Base-by-base conservation (phyloP, 2,329 filamentous ascomycete genomes). In the Fusarium verrucosum region DNA sequence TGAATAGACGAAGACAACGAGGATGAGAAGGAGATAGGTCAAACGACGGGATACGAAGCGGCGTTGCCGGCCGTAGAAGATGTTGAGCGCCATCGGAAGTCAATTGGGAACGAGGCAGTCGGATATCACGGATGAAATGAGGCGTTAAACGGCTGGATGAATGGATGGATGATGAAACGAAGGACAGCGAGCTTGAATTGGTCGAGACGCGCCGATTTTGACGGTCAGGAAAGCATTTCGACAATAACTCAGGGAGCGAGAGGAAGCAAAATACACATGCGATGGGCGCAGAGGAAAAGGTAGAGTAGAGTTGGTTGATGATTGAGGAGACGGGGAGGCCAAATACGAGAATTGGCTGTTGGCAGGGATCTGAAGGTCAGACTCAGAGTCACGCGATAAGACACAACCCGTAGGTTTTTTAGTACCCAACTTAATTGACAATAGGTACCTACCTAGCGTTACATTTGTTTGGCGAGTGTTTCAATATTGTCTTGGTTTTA, bases 1-100 rank as follows among this genome's bases (percentile, higher is more conserved):
- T 66, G 84, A 78, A 55, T 88, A 69, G 57, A 83, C 84, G 65
- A 87, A 83, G 35, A 86, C 62, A 58, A 82, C 79, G 41, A 88
- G 76, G 51, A 77, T 72, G 53, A 81, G 76, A 36, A 88, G 77
- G 20, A 88, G 76, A 49, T 84, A 72, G 17, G 82, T 82, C 62
- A 87, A 75, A 51, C 83, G 84, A 42, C 84, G 83, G 20, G 85
- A 78, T 40, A 79, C 76, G 56, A 88, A 75, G 50, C 82, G 81
- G 62, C 86, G 70, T 16, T 81, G 79, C 47, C 81, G 78, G 47
- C 83, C 83, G 47, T 82, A 80, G 37, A 85, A 40, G 17, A 68
- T 57, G 36, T 70, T 63, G 57, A 70, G 71, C 17, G 70, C 71
- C 75, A 79, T 58, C 23, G 42, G 19, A n/a, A 76, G 36, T 50